Evolutionary conservation across 2,329 filamentous ascomycete species (phyloP).

Genomic region (Coniochaeta sp.): DNA sequence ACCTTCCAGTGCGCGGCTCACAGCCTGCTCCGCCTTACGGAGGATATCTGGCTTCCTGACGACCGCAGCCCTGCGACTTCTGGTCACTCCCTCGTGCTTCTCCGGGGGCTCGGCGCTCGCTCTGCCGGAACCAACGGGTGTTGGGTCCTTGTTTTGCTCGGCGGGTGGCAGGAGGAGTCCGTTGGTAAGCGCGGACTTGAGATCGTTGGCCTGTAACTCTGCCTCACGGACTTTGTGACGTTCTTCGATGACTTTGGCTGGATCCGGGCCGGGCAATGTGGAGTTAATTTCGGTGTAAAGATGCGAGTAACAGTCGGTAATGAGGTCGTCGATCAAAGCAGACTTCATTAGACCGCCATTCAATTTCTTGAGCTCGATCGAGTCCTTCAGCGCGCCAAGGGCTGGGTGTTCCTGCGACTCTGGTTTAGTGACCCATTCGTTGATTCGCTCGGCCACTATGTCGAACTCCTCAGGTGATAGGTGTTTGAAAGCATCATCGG

Average conservation of each 20-base stretch:
- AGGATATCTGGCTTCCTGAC: conserved; percentile 51
- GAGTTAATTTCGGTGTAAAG: conserved; percentile 63
- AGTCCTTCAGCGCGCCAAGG: conserved; percentile 48
- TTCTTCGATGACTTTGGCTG: conserved; percentile 31
- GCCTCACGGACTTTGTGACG: conserved; percentile 15
- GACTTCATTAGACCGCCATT: conserved; percentile 86
- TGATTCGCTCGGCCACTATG: conserved; percentile 44
- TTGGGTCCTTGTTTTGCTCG: conserved; percentile 11
- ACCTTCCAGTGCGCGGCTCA: conserved; percentile 41
- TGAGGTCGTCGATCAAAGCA: conserved; percentile 81
- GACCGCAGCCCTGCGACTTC: conserved; percentile 27
- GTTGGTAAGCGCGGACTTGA: conserved; percentile 12
- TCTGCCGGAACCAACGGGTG: conserved; percentile 13
- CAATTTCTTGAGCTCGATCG: conserved; percentile 57
- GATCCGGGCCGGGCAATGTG: conserved; percentile 43
- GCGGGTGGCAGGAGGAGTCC: conserved; percentile 9
- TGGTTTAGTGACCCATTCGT: conserved; percentile 41
- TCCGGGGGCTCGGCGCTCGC: conserved; percentile 18
- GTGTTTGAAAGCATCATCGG: conserved; percentile 49
- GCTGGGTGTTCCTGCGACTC: conserved; percentile 30
- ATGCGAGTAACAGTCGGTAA: conserved; percentile 79
- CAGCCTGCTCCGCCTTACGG: conserved; percentile 53
- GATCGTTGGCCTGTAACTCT: conserved; percentile 10
- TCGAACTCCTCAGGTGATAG: conserved; percentile 50
- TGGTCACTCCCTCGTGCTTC: conserved; percentile 30